A percentile compares a stretch with the other conserved stretches of the same genome.
Evolutionary conservation across 176 grass and related monocot species (phyloP).

Genomic region (Musa troglodytarum): DNA sequence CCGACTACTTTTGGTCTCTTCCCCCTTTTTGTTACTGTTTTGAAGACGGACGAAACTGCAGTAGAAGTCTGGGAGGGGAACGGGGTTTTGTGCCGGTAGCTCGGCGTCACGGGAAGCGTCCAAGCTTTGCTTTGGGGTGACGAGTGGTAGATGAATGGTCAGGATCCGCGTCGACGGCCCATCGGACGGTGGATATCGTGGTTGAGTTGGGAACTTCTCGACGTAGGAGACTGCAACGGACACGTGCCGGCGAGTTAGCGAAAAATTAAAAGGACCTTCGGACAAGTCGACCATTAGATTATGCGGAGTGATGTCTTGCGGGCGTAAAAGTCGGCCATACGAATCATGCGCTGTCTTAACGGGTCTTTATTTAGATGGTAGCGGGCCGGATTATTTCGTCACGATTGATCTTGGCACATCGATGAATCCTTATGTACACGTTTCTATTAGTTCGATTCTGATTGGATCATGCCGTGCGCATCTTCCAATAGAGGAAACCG

Average conservation of each 20-base stretch:
- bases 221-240: background rate
- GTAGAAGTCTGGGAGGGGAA: background rate
- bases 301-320: too few species aligned
- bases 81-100: background rate
- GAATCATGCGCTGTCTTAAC: too few species aligned
- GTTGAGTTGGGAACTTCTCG: background rate
- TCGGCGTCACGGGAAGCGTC: background rate
- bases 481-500: too few species aligned
- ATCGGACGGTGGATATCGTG: background rate
- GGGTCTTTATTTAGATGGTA: too few species aligned
- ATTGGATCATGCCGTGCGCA: too few species aligned
- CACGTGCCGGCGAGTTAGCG: background rate
- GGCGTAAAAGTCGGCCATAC: too few species aligned
- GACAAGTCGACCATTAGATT: too few species aligned
- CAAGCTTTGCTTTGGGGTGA: background rate
- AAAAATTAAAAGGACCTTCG: too few species aligned
- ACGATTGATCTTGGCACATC: too few species aligned
- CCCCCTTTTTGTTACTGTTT: slow-evolving; percentile 29
- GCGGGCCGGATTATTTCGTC: too few species aligned
- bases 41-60: slow-evolving; percentile 11
- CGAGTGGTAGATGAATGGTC: background rate
- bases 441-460: too few species aligned
- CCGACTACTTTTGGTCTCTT: slow-evolving; percentile 30
- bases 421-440: too few species aligned
- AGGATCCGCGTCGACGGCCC: background rate